These are phyloP conservation scores for Hymenoscyphus occultus DNA, from an alignment of 2,329 filamentous ascomycete genomes.

Conservation along the genomic window DNA sequence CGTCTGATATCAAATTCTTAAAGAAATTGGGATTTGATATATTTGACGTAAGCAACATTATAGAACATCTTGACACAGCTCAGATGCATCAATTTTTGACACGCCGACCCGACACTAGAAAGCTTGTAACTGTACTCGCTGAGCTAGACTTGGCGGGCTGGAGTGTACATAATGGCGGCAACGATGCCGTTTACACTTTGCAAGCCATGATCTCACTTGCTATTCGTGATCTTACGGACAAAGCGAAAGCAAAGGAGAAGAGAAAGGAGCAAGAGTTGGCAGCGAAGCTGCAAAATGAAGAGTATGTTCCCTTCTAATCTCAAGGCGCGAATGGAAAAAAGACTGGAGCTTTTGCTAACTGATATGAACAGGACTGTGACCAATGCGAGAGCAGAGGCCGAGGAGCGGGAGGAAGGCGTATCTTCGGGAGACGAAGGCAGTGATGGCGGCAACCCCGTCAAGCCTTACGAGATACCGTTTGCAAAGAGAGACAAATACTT, in stretches of 20 bases:
- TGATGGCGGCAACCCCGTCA: constrained; percentile 26
- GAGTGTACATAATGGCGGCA: constrained; percentile 82
- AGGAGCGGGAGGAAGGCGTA: constrained; percentile 26
- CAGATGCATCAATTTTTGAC: constrained; percentile 64
- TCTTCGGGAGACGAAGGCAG: constrained; percentile 29
- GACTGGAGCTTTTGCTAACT: not conserved
- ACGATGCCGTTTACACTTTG: constrained; percentile 79
- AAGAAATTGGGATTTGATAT: constrained; percentile 61
- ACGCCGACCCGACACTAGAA: constrained; percentile 49
- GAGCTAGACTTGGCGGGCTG: constrained; percentile 61
- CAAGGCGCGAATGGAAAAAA: not conserved
- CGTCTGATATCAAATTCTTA: constrained; percentile 67
- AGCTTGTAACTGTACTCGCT: constrained; percentile 59
- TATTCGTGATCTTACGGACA: constrained; percentile 36
- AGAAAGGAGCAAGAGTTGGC: not conserved
- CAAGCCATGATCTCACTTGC: constrained; percentile 67
- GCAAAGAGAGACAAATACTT: not conserved
- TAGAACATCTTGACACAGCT: constrained; percentile 71
- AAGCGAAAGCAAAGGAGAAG: constrained; percentile 16
- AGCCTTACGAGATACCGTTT: not conserved
- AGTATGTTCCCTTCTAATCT: not conserved
- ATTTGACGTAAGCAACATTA: constrained; percentile 49
- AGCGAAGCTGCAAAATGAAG: constrained; percentile 22
- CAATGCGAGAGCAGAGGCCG: constrained; percentile 18
- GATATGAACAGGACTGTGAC: constrained; percentile 14